A percentile compares a stretch with the other conserved stretches of the same genome.
Evolutionary conservation across 495 filamentous ascomycete genomes (phyloP).

Genomic region (Aspergillus diversus): DNA sequence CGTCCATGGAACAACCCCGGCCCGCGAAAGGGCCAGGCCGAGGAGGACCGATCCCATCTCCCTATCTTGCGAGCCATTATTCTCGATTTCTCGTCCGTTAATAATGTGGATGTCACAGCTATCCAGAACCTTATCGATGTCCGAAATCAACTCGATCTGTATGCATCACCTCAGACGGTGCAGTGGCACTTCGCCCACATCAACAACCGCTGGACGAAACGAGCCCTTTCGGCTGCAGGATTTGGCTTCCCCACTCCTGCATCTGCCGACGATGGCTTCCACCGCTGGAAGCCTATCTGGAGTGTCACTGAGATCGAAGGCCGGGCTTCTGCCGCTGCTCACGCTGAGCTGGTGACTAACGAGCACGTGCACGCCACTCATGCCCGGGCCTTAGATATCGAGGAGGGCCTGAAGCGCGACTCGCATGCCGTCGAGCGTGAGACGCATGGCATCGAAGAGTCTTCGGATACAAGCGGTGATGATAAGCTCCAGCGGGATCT

Average conservation of each 20-base stretch:
- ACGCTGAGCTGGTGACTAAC: conserved; percentile 61
- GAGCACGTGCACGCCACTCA: conserved; percentile 43
- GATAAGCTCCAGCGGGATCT: conserved; percentile 52
- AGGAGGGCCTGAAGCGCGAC: conserved; percentile 40
- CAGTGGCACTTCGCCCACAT: conserved; percentile 97
- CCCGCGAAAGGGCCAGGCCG: conserved; percentile 60
- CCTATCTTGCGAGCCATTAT: conserved; percentile 91
- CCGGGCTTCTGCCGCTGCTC: conserved; percentile 64
- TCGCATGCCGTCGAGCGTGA: conserved; percentile 35
- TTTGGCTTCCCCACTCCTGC: conserved; percentile 85
- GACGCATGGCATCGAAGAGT: conserved; percentile 36
- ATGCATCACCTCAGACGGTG: conserved; percentile 79
- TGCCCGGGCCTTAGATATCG: conserved; percentile 40
- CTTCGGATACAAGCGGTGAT: conserved; percentile 37
- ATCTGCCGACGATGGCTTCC: conserved; percentile 49
- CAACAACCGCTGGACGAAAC: conserved; percentile 97
- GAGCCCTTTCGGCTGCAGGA: conserved; percentile 86
- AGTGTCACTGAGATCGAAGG: conserved; percentile 89
- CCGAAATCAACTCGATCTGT: conserved; percentile 93
- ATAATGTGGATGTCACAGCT: conserved; percentile 94
- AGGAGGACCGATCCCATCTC: conserved; percentile 53
- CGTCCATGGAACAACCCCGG: conserved; percentile 97
- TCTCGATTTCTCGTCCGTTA: conserved; percentile 93
- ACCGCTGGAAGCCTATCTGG: conserved; percentile 95
- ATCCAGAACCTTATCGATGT: conserved; percentile 96